Evolutionary conservation across 2,329 filamentous ascomycete genomes (phyloP).

Genomic region (Fusarium ambrosium): DNA sequence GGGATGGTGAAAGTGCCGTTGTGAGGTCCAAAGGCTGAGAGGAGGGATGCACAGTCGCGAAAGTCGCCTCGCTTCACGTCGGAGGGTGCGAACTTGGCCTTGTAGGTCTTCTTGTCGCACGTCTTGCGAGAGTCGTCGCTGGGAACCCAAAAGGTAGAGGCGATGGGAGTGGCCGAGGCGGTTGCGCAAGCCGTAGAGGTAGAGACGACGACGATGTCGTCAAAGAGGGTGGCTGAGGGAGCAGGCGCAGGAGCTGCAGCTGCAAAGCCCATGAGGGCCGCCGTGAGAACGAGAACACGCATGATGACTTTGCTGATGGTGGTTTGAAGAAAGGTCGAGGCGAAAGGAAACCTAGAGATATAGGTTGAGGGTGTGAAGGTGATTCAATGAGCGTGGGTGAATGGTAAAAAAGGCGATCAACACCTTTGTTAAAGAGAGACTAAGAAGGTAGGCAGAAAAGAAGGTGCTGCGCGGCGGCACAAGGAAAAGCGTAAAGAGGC

Average conservation of each 20-base stretch:
- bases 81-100: slow-evolving; percentile 23
- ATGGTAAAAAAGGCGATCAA: slow-evolving; percentile 27
- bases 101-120: slow-evolving; percentile 47
- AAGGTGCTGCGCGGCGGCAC: slow-evolving; percentile 25
- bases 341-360: not conserved
- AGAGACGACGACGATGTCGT: slow-evolving; percentile 36
- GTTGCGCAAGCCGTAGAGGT: slow-evolving; percentile 21
- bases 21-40: slow-evolving; percentile 46
- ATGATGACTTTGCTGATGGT: slow-evolving; percentile 8
- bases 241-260: slow-evolving; percentile 30
- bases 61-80: slow-evolving; percentile 47
- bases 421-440: slow-evolving; percentile 39
- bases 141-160: slow-evolving; percentile 45
- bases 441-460: slow-evolving; percentile 24
- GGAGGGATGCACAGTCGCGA: slow-evolving; percentile 49
- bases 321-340: not conserved
- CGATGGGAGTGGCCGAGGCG: slow-evolving; percentile 8
- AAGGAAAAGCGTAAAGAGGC: not conserved
- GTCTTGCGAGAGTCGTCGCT: slow-evolving; percentile 39
- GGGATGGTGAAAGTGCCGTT: slow-evolving; percentile 51
- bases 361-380: not conserved
- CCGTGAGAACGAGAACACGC: slow-evolving; percentile 24
- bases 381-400: slow-evolving; percentile 30
- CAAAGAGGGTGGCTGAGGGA: slow-evolving; percentile 1
- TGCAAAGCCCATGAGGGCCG: slow-evolving; percentile 28